Evolutionary conservation across 805 yeast species (phyloP).

Genomic region (Cyberlindnera meyerae): DNA sequence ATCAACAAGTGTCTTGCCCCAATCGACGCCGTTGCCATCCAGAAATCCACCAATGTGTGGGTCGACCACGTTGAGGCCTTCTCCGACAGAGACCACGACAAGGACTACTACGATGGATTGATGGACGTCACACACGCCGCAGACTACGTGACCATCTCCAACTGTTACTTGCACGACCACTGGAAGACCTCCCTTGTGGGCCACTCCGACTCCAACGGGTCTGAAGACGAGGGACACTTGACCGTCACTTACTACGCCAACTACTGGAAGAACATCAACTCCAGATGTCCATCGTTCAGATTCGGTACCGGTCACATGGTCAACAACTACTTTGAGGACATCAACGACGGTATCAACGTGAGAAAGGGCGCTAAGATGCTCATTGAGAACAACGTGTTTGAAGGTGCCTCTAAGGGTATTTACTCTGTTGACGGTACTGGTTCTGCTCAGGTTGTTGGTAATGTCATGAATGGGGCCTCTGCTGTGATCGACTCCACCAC

Average conservation of each 20-base stretch:
- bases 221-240: slow-evolving; percentile 4
- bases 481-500: slow-evolving; percentile 1
- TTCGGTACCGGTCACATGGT: slow-evolving; percentile 6
- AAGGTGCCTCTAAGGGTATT: slow-evolving; percentile 1
- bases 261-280: slow-evolving; percentile 7
- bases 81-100: slow-evolving; percentile 6
- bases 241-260: slow-evolving; percentile 4
- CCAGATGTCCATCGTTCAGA: slow-evolving; percentile 9
- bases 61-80: slow-evolving; percentile 5
- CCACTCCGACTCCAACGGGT: slow-evolving; percentile 6
- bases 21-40: slow-evolving; percentile 2
- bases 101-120: slow-evolving; percentile 8
- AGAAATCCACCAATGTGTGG: slow-evolving; percentile 5
- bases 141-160: slow-evolving; percentile 6
- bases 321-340: slow-evolving; percentile 4
- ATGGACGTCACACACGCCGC: slow-evolving; percentile 6
- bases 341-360: slow-evolving; percentile 6
- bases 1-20: slow-evolving; percentile 5
- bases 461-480: slow-evolving; percentile 1
- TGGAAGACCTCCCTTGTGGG: slow-evolving; percentile 7
- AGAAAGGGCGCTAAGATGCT: slow-evolving; percentile 3
- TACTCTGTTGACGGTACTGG: slow-evolving; percentile 9
- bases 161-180: slow-evolving; percentile 7
- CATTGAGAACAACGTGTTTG: slow-evolving; percentile 7
- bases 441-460: slow-evolving; percentile 3